Percentiles rank a stretch among this genome's conserved stretches.
Conservation (phyloP, 768 basidiomycete species). For the Auriscalpium vulgare region DNA sequence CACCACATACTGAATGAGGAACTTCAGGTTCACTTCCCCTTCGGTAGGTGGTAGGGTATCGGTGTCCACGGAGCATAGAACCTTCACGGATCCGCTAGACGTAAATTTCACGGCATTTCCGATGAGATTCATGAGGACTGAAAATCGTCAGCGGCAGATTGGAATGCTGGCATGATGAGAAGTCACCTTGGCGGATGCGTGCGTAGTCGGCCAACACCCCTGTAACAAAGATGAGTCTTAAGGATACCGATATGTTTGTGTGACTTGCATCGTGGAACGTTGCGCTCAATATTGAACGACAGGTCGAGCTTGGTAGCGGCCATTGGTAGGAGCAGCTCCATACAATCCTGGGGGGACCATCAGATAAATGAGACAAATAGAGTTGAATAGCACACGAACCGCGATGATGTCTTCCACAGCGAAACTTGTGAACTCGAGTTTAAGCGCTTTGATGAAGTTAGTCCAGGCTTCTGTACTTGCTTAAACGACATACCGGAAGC, state of each 20-base stretch:
- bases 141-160: not conserved
- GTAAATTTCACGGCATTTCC: slow-evolving; percentile 78
- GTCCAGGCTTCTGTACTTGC: not conserved
- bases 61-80: slow-evolving; percentile 49
- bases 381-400: slow-evolving; percentile 26
- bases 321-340: slow-evolving; percentile 70
- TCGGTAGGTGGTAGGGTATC: slow-evolving; percentile 23
- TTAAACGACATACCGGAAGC: slow-evolving; percentile 43
- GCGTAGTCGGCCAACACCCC: slow-evolving; percentile 72
- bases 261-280: slow-evolving; percentile 54
- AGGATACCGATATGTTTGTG: not conserved
- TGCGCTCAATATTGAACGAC: slow-evolving; percentile 60
- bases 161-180: slow-evolving; percentile 22
- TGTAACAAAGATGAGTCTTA: slow-evolving; percentile 15
- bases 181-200: slow-evolving; percentile 47
- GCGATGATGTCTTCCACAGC: slow-evolving; percentile 66
- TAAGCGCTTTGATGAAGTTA: slow-evolving; percentile 40
- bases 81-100: slow-evolving; percentile 51
- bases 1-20: slow-evolving; percentile 47
- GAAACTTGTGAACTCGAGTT: slow-evolving; percentile 60
- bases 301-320: slow-evolving; percentile 68
- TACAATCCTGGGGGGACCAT: slow-evolving; percentile 47
- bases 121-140: slow-evolving; percentile 71
- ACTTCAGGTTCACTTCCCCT: slow-evolving; percentile 47
- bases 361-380: not conserved